These are phyloP conservation scores for Beauveria scarabaeidicola DNA, from an alignment of 2,329 filamentous ascomycete species.

Conservation along the genomic window DNA sequence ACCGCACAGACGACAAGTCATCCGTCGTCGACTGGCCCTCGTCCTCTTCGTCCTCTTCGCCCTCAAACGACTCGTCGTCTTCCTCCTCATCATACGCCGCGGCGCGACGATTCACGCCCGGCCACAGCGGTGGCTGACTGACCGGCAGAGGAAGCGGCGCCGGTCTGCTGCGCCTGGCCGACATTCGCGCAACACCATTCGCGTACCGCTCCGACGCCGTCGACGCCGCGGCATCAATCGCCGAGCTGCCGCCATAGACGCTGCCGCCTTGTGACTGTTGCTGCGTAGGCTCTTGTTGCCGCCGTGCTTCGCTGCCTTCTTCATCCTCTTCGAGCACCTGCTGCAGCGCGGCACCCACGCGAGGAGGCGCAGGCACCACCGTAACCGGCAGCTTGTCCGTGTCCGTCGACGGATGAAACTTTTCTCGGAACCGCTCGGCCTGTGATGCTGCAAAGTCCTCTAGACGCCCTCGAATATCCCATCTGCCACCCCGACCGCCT, in stretches of 20 bases:
- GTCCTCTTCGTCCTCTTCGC: conserved; percentile 25
- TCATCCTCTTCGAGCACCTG: conserved; percentile 48
- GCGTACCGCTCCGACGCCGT: not conserved
- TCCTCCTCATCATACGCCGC: conserved; percentile 27
- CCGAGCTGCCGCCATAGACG: conserved; percentile 3
- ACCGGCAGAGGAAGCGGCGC: conserved; percentile 16
- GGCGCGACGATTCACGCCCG: conserved; percentile 27
- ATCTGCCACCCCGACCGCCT: conserved; percentile 23
- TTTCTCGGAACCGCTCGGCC: conserved; percentile 51
- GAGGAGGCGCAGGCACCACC: conserved; percentile 53
- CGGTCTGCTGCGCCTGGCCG: conserved; percentile 16
- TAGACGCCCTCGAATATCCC: conserved; percentile 49
- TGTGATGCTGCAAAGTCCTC: conserved; percentile 55
- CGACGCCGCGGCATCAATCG: not conserved
- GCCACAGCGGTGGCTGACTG: conserved; percentile 34
- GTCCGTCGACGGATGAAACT: conserved; percentile 43
- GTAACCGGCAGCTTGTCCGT: conserved; percentile 49
- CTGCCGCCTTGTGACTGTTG: not conserved
- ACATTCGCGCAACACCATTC: conserved; percentile 12
- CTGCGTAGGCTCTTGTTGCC: not conserved
- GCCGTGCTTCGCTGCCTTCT: not conserved
- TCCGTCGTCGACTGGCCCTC: conserved; percentile 22
- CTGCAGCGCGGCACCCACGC: conserved; percentile 48
- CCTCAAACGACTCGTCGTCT: conserved; percentile 21
- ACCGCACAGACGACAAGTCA: conserved; percentile 15